phyloP scores from a whole-genome alignment of 805 yeast species.

The Brettanomyces custersianus region DNA sequence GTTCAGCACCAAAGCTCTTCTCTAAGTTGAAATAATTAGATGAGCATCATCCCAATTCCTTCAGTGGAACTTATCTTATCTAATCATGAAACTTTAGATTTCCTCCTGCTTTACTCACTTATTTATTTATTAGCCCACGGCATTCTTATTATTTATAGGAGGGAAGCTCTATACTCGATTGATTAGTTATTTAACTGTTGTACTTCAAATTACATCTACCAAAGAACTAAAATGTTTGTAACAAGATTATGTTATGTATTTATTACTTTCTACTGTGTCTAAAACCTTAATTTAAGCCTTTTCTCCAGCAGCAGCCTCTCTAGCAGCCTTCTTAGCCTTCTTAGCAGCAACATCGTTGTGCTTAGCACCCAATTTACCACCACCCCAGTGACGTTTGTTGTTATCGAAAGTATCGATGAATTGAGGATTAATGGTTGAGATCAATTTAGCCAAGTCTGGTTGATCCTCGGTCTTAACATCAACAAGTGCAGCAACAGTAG shows the following conservation, averaged over 20 bases:
- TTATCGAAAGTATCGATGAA: conserved; percentile 92
- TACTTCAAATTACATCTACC: no score
- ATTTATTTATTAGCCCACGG: neutral
- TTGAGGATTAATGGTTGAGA: conserved; percentile 91
- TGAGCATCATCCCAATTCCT: neutral
- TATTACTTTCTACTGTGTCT: no score
- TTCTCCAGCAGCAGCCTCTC: conserved; percentile 51
- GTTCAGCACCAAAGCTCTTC: conserved; percentile 87
- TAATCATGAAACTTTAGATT: no score
- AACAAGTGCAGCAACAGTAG: conserved; percentile 94
- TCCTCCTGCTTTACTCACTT: neutral
- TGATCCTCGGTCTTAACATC: conserved; percentile 94
- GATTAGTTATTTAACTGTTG: no score
- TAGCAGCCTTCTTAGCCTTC: conserved; percentile 44
- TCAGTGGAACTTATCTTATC: no score
- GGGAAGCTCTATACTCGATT: neutral
- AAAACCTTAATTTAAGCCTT: conserved; percentile 4
- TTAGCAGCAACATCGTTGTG: conserved; percentile 79
- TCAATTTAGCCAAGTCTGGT: conserved; percentile 85
- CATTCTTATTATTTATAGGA: neutral
- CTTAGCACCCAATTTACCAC: conserved; percentile 96
- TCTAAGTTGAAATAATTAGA: conserved; percentile 61
- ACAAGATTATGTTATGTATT: no score
- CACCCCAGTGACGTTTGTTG: conserved; percentile 98
- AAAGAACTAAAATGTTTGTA: no score